These are phyloP conservation scores for Tetrapisispora arboricola DNA, from an alignment of 805 yeast genomes.

Conservation along the genomic window DNA sequence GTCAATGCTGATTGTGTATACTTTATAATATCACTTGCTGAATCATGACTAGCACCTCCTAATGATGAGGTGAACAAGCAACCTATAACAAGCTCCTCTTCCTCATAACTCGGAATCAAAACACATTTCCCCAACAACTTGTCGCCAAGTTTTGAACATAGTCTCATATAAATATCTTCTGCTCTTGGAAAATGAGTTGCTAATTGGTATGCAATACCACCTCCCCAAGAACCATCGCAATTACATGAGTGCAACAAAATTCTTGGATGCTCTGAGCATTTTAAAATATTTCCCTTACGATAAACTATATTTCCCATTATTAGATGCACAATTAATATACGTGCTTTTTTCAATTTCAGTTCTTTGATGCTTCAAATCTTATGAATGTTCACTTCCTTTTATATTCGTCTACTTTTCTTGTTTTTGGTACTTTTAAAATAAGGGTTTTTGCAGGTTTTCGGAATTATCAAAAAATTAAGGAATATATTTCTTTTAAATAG, in stretches of 20 bases:
- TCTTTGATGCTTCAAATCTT: too few relatives aligned
- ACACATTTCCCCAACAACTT: constrained; percentile 38
- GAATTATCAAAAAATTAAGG: too few relatives aligned
- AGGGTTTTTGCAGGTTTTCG: too few relatives aligned
- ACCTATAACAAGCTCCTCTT: constrained; percentile 32
- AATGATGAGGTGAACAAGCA: constrained; percentile 65
- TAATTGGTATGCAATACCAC: constrained; percentile 64
- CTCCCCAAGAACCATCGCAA: constrained; percentile 74
- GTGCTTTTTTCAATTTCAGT: too few relatives aligned
- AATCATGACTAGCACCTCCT: constrained; percentile 36
- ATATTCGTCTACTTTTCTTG: too few relatives aligned
- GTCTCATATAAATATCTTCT: constrained; percentile 35
- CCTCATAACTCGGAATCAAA: constrained; percentile 18
- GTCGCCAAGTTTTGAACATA: constrained; percentile 17
- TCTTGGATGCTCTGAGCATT: constrained; percentile 22
- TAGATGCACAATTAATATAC: too few relatives aligned
- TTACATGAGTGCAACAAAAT: constrained; percentile 74
- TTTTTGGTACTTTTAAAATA: too few relatives aligned
- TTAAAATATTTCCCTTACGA: constrained; percentile 14
- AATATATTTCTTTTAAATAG: too few relatives aligned
- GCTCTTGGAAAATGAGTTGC: constrained; percentile 46
- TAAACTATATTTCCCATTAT: constrained; percentile 12
- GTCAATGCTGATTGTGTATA: constrained; percentile 42
- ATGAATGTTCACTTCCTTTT: too few relatives aligned
- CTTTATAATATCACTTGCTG: constrained; percentile 37